phyloP scores from a whole-genome alignment of 2,329 filamentous ascomycete genomes.

The Parascedosporium putredinis region DNA sequence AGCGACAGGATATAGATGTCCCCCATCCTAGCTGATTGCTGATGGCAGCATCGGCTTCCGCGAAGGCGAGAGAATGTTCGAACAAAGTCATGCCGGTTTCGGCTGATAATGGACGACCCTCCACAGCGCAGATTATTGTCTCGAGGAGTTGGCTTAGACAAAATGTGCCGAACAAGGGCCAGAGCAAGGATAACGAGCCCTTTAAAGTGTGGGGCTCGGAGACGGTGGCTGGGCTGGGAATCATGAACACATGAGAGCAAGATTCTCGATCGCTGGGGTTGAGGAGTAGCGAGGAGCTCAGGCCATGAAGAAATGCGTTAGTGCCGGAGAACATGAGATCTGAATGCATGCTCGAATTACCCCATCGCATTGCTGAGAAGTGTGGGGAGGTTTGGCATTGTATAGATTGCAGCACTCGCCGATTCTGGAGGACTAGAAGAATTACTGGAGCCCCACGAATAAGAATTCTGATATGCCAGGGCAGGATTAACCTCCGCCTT shows the following conservation, averaged over 20 bases:
- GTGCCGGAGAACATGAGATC: conserved; percentile 60
- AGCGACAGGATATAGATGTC: conserved; percentile 18
- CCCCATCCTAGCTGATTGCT: conserved; percentile 68
- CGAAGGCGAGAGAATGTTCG: conserved; percentile 91
- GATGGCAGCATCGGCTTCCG: conserved; percentile 84
- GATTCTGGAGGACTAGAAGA: conserved; percentile 58
- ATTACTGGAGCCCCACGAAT: conserved; percentile 63
- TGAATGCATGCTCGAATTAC: conserved; percentile 52
- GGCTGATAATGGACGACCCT: conserved; percentile 67
- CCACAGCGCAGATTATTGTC: conserved; percentile 76
- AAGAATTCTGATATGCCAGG: conserved; percentile 59
- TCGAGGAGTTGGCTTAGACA: conserved; percentile 79
- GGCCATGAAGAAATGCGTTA: conserved; percentile 58
- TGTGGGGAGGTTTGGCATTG: conserved; percentile 81
- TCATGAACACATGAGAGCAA: conserved; percentile 67
- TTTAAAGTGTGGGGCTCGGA: conserved; percentile 47
- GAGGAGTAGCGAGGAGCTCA: conserved; percentile 63
- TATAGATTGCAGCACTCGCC: conserved; percentile 67
- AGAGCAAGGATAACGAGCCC: conserved; percentile 69
- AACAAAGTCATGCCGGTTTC: conserved; percentile 96
- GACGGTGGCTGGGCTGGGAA: conserved; percentile 29
- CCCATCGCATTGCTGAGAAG: conserved; percentile 61
- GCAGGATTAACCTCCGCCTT: conserved; percentile 64
- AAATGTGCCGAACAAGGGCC: conserved; percentile 62
- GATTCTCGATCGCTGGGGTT: conserved; percentile 65